Conservation (phyloP, 2,329 filamentous ascomycete genomes). For the Mycosphaerella sp. region DNA sequence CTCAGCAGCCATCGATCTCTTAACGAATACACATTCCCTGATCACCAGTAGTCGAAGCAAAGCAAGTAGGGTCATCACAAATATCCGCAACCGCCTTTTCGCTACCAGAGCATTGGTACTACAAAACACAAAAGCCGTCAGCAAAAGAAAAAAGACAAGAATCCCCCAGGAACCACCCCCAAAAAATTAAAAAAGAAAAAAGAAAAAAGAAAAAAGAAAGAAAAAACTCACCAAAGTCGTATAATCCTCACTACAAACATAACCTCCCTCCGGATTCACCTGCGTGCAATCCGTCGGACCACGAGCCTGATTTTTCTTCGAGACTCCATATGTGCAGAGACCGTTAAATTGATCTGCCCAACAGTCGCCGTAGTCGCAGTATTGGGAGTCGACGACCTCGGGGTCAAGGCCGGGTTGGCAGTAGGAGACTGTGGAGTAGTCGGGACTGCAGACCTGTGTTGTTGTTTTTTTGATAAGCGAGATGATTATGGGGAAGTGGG, state of each 20-base stretch:
- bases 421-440: slow-evolving; percentile 5
- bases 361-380: slow-evolving; percentile 8
- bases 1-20: neutral
- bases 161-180: too few species aligned
- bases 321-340: slow-evolving; percentile 2
- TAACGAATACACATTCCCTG: slow-evolving; percentile 6
- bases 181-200: neutral
- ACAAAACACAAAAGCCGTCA: neutral
- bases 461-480: too few species aligned
- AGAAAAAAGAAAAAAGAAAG: too few species aligned
- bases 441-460: slow-evolving; percentile 4
- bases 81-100: neutral
- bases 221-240: slow-evolving; percentile 6
- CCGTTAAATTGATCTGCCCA: slow-evolving; percentile 1
- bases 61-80: slow-evolving; percentile 5
- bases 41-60: slow-evolving; percentile 9
- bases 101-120: slow-evolving; percentile 6
- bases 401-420: slow-evolving; percentile 5
- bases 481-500: too few species aligned
- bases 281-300: slow-evolving; percentile 11
- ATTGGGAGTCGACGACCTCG: neutral
- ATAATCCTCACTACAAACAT: slow-evolving; percentile 11
- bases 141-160: neutral
- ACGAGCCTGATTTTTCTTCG: neutral
- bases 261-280: slow-evolving; percentile 2